Evolutionary conservation across 2,329 filamentous ascomycete species (phyloP).

Genomic region (Botrytis medusae): DNA sequence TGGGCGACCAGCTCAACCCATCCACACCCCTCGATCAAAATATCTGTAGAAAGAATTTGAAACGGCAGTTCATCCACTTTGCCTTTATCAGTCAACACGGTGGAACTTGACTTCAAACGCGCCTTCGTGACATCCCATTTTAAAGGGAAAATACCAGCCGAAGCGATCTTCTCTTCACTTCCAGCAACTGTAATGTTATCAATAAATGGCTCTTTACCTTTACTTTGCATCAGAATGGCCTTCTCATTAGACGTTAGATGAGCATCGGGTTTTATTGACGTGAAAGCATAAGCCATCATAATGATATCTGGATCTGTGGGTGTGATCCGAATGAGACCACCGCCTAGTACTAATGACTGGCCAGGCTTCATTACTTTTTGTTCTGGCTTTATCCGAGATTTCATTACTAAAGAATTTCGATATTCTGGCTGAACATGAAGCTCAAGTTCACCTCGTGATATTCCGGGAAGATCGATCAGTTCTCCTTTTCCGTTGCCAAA

Average conservation of each 20-base stretch:
- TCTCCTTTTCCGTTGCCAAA: slow-evolving; percentile 87
- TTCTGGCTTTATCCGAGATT: slow-evolving; percentile 67
- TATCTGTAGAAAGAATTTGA: slow-evolving; percentile 74
- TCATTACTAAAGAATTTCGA: slow-evolving; percentile 74
- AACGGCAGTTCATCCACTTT: slow-evolving; percentile 73
- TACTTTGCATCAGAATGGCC: slow-evolving; percentile 69
- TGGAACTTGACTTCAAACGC: slow-evolving; percentile 72
- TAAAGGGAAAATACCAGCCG: slow-evolving; percentile 74
- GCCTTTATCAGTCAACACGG: slow-evolving; percentile 59
- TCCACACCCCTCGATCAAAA: slow-evolving; percentile 87
- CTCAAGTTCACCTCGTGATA: slow-evolving; percentile 73
- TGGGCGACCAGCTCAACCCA: slow-evolving; percentile 90
- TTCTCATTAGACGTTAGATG: slow-evolving; percentile 82
- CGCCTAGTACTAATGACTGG: slow-evolving; percentile 73
- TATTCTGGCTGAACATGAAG: slow-evolving; percentile 66
- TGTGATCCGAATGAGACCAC: slow-evolving; percentile 85
- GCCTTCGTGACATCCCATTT: slow-evolving; percentile 80
- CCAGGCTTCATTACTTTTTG: slow-evolving; percentile 72
- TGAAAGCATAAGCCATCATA: slow-evolving; percentile 83
- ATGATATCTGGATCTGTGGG: slow-evolving; percentile 63
- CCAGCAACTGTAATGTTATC: slow-evolving; percentile 62
- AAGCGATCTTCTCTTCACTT: slow-evolving; percentile 57
- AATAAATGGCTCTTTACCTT: slow-evolving; percentile 59
- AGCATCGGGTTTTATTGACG: slow-evolving; percentile 60
- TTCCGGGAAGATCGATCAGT: slow-evolving; percentile 86